Base-by-base conservation (phyloP, 768 basidiomycete species). In the Mycena galopus region DNA sequence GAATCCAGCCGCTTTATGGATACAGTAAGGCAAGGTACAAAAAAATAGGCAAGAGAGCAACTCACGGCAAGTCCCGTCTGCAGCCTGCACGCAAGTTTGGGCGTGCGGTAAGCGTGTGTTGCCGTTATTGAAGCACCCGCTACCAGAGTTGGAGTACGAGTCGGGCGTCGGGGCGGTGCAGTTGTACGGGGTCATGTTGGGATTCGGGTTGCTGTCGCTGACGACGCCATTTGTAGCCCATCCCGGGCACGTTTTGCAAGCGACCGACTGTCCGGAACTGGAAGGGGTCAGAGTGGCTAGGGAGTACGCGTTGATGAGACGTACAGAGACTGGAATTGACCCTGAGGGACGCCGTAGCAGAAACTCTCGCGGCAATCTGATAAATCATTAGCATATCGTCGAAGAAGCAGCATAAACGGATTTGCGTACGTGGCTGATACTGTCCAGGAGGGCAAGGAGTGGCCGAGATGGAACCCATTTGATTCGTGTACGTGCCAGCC, bases 221-320 rank as follows among this genome's bases (percentile, higher is more conserved):
- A 21, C 12, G 3, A 29, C 42, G 37, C 35, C 0, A 32, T 47
- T 33, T 9, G 68, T 50, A 11, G 47, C 47, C 67, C 64, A 73
- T 10, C 72, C 72, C n/a, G 67, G 65, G 58, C 72, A 73, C 3
- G 67, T 69, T 4, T 35, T 50, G 27, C 72, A 73, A 2, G 65
- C 67, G 8, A 14, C n/a, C 16, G 44, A 32, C 32, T 69, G 56
- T 16, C 72, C 72, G 27, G 25, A 14, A 5, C 67, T 68, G 67
- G 37, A 10, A 16, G 6, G n/a, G 14, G 56, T 69, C 32, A 61
- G 37, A 23, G 25, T 21, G 27, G n/a, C 12, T n/a, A n/a, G 9
- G 29, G 19, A n/a, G 16, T 19, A 32, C 12, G 3, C 17, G 25
- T 25, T 23, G 17, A 30, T 4, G 1, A 16, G 8, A 62, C 59